Evolutionary conservation across 768 basidiomycete species (phyloP), one percentile per base, ranked within the genome.

Genomic region (Krasilnikovozyma curviuscula): DNA sequence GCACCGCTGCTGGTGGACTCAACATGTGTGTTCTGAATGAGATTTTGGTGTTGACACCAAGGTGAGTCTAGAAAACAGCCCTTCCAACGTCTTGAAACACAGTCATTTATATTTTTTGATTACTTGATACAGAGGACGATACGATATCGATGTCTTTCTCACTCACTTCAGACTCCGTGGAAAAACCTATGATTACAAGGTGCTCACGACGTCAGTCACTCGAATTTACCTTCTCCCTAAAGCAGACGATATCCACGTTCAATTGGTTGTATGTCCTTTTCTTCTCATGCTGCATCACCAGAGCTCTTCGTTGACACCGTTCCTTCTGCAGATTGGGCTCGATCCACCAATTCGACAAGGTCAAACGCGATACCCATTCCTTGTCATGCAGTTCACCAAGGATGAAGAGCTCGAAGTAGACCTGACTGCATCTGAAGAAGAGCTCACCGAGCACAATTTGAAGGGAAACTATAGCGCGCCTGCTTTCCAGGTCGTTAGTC

Each of bases 101-200:
- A n/a, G n/a, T n/a, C n/a, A 8, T 31, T 21, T n/a, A 16, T 30
- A 18, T n/a, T 3, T 33, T 2, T 16, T 25, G 31, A 51, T 34
- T 39, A 25, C 21, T 35, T 18, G n/a, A 14, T 14, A 13, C 51
- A 78, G 91, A 71, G 89, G 91, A 45, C 79, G 86, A 46, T 93
- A 89, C 64, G 89, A 95, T 58, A 80, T 98, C 67, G 93, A 97
- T 67, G 86, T 98, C 81, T 95, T 84, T 71, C 78, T 78, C 23
- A 83, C 83, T 45, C 97, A 88, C 69, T 65, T 98, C 60, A 79
- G 93, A 35, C 68, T 97, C 28, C 80, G 88, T n/a, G 93, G 93
- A 44, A 93, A 95, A 67, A 95, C 89, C 1, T 97, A 97, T 66
- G 93, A 98, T 65, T 98, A 98, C 73, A 88, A 95, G 67, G 84